A percentile compares a stretch with the other conserved stretches of the same genome.
Evolutionary conservation across 208 protist species (phyloP).

Genomic region (Trypanosoma avium): DNA sequence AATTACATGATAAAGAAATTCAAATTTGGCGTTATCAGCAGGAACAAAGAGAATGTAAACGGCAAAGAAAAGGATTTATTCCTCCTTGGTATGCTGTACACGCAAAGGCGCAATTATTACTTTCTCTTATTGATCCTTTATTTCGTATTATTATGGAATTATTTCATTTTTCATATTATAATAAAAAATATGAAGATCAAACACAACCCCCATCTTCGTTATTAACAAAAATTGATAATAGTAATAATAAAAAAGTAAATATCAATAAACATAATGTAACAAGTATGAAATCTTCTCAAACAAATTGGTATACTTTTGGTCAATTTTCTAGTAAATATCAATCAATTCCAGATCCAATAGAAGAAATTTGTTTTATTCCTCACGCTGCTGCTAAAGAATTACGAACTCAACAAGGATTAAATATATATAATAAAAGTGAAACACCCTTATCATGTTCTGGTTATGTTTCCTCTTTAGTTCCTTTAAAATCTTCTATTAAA

Average conservation of each 20-base stretch:
- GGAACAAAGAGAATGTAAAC: background rate
- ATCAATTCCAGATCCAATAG: background rate
- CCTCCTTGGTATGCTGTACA: conserved; percentile 28
- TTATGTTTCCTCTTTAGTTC: background rate
- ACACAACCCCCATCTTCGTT: background rate
- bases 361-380: conserved; percentile 10
- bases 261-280: background rate
- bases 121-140: conserved; percentile 24
- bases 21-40: too few species aligned
- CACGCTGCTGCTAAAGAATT: background rate
- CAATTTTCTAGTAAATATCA: background rate
- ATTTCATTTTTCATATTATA: background rate
- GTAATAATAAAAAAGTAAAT: background rate
- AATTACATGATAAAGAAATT: too few species aligned
- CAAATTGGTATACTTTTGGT: background rate
- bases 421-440: too few species aligned
- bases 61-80: conserved; percentile 16
- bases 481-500: background rate
- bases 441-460: background rate
- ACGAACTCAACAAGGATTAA: too few species aligned
- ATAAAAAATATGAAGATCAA: background rate
- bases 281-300: background rate
- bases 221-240: too few species aligned
- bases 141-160: conserved; percentile 9
- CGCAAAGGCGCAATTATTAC: conserved; percentile 24